A percentile compares a stretch with the other conserved stretches of the same genome.
These are phyloP conservation scores for Ceratocystis lukuohia DNA, from an alignment of 2,329 filamentous ascomycete genomes.

Conservation along the genomic window DNA sequence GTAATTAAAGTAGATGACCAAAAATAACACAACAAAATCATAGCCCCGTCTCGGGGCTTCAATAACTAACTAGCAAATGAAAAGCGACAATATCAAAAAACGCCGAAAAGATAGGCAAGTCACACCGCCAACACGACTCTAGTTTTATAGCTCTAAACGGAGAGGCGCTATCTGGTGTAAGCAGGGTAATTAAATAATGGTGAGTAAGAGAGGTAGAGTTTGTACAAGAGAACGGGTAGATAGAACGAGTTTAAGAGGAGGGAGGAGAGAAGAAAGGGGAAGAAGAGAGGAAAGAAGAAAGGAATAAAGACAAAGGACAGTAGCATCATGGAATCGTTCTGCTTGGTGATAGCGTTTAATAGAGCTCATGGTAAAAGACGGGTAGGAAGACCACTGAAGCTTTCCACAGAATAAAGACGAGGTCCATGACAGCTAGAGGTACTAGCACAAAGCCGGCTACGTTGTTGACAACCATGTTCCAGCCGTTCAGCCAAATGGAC, in stretches of 20 bases:
- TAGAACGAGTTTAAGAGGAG: background rate
- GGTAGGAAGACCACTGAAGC: conserved; percentile 73
- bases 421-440: conserved; percentile 52
- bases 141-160: background rate
- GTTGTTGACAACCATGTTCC: conserved; percentile 31
- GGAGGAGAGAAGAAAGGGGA: background rate
- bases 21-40: background rate
- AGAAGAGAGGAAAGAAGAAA: background rate
- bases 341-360: conserved; percentile 16
- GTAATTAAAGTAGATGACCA: background rate
- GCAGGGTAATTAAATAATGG: background rate
- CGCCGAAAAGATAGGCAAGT: background rate
- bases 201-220: background rate
- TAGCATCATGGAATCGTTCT: background rate
- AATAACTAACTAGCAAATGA: background rate
- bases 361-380: conserved; percentile 58
- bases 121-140: background rate
- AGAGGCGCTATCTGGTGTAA: background rate
- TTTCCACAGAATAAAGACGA: conserved; percentile 60
- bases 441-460: conserved; percentile 42
- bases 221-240: background rate
- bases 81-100: background rate
- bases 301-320: background rate
- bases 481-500: conserved; percentile 55
- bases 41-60: background rate